Evolutionary conservation across 441 rosid species (phyloP), one percentile per base, ranked within the genome.

Genomic region (Brassica hybrid): DNA sequence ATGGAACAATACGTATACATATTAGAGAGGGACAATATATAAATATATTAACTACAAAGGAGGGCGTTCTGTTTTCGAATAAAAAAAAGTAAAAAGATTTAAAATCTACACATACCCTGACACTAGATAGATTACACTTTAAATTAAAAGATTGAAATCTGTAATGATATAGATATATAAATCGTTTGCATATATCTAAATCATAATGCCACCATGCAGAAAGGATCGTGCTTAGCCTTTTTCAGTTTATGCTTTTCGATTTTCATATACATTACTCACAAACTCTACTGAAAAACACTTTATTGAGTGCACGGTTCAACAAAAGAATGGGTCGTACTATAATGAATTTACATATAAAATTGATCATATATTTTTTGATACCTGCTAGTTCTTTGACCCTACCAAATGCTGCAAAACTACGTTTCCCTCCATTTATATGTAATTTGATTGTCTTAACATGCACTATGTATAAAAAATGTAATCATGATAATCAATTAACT

Each of bases 141-240:
- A 27, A 27, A 27, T 27, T 27, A 27, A 27, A 27, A 27, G 32
- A 27, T 27, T 27, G 32, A 27, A 27, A 27, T 27, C 5, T 27
- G 5, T 27, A 27, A 27, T 5, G 23, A 27, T 27, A 27, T 4
- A 4, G 32, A 27, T 27, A 4, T 27, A 27, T 27, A 27, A 3
- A 27, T 27, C 32, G 32, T 27, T 27, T 27, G 32, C 32, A 27
- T 27, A 4, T 27, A 4, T 27, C 32, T 27, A 27, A 5, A 27
- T 27, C 32, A 69, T 74, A 63, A 73, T 73, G 65, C 67, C 67
- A 69, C 78, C 67, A 79, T 30, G 14, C 63, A 69, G 41, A 69
- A 18, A 69, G 1, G 65, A 19, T 23, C 30, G 41, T 62, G 56
- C 73, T 57, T 74, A 19, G 71, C 75, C 82, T 73, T 79, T 73